Evolutionary conservation across 75 land plant genomes (phyloP), one percentile per base, ranked within the genome.

Genomic region (Picea glauca): DNA sequence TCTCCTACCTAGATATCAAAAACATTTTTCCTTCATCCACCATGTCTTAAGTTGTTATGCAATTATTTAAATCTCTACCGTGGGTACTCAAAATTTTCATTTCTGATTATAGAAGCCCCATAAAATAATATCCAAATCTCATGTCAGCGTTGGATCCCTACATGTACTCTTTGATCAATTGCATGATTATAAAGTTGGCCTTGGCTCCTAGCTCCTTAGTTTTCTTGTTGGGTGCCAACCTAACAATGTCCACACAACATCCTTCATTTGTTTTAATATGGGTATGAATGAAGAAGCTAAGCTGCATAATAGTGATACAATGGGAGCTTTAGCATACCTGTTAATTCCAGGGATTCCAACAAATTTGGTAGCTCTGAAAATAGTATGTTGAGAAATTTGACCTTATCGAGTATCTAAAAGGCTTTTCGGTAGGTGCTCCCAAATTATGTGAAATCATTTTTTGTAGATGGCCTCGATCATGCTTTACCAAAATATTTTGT

Each of bases 1-100:
- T 84, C 56, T 92, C 92, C 57, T 92, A 86, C 5, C 96, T 94
- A 5, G 94, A 92, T 65, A 93, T 90, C 79, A 88, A 92, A 33
- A 94, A 83, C 62, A 76, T 90, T 77, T 90, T 90, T 84, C 95
- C 89, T 26, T 87, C 82, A 32, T 89, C 93, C 1, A 93, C 85
- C 38, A 93, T 56, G 67, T 84, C 83, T 21, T 78, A 60, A 40
- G 77, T 61, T 1, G 61, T 64, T 26, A 50, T 3, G 0, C 40
- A 0, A 18, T 66, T 5, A 23, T 43, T 14, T 15, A 58, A 11
- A 50, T 7, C 11, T 30, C 12, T 33, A 56, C 62, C 0, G 54
- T 50, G 3, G 32, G 76, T 79, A 46, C 58, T 57, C 50, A 50
- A 1, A 14, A 77, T 59, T 11, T 84, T 62, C 40, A 74, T n/a